Base-by-base conservation (phyloP, 768 basidiomycete species). In the Flagelloscypha sp. region DNA sequence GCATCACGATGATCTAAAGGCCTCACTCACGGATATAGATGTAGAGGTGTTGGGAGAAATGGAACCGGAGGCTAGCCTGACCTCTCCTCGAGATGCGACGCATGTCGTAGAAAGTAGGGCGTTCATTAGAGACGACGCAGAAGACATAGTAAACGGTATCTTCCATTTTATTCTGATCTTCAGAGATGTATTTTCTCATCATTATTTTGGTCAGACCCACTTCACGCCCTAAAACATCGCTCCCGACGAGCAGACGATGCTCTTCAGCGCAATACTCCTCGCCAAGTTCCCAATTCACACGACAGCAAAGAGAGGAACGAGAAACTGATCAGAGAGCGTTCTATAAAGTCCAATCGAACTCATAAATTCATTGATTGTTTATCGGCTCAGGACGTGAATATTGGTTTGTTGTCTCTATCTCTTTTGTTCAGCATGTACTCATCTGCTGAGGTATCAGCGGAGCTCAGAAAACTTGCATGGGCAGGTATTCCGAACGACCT, bases 391-490 rank as follows among this genome's bases (percentile, higher is more conserved):
- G 84, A 88, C 45, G 79, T 93, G 32, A 82, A 89, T 53, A 82
- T 95, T 30, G 75, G 84, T 85, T 48, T 44, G 79, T 63, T 28
- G 22, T 25, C 27, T 33, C 7, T 6, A 34, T 27, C 28, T 21
- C 33, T 16, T 16, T 31, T 33, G 22, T 21, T 21, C 31, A 34
- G 21, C 19, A 21, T 33, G 24, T 38, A 18, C 19, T 32, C 28
- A 43, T 43, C 38, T 35, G 10, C 42, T 40, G 18, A 21, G 19
- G 32, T 19, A 15, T 11, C 44, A 85, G 86, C 76, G 13, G 86
- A 89, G 54, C 66, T 99, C 42, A 72, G 92, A 31, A 90, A 89
- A 51, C 72, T 95, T 31, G 82, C 92, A 13, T 99, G 95, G 95
- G 82, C 83, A 33, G 95, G 95, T 16, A 84, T 97, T 17, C 94